Percentiles rank a stretch among this genome's conserved stretches.
Conservation (phyloP, 108 stramenopile genomes). For the Nannochloropsis gaditana region DNA sequence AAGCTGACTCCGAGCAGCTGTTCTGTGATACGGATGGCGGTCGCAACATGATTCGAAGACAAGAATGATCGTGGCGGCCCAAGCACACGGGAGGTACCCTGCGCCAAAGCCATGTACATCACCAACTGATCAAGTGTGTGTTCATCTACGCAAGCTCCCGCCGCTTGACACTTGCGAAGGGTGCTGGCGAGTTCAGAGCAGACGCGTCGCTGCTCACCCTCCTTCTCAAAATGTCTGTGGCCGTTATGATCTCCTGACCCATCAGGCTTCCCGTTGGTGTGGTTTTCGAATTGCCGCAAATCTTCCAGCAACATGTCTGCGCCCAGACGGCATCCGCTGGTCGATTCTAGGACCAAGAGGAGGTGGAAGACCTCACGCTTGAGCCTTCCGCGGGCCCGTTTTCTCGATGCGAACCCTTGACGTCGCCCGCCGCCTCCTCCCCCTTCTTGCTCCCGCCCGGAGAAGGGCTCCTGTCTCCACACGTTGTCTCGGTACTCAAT, state of each 20-base stretch:
- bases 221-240: background rate
- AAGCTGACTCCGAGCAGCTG: background rate
- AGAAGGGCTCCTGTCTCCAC: background rate
- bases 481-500: background rate
- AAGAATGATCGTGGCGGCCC: background rate
- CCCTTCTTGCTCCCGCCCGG: background rate
- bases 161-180: background rate
- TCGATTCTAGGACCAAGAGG: background rate
- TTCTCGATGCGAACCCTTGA: background rate
- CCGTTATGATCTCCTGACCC: background rate
- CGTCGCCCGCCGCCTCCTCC: background rate
- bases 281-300: background rate
- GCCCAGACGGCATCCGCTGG: background rate
- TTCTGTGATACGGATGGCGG: background rate
- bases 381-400: background rate
- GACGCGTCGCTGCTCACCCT: background rate
- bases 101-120: constrained; percentile 20
- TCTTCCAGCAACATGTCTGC: background rate
- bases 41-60: background rate
- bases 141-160: constrained; percentile 24
- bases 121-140: constrained; percentile 18
- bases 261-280: background rate
- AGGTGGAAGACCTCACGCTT: background rate
- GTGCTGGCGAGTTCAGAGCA: background rate
- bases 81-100: constrained; percentile 3